These are phyloP conservation scores for Blastobotrys illinoisensis DNA, from an alignment of 1,139 yeast species.

Conservation along the genomic window DNA sequence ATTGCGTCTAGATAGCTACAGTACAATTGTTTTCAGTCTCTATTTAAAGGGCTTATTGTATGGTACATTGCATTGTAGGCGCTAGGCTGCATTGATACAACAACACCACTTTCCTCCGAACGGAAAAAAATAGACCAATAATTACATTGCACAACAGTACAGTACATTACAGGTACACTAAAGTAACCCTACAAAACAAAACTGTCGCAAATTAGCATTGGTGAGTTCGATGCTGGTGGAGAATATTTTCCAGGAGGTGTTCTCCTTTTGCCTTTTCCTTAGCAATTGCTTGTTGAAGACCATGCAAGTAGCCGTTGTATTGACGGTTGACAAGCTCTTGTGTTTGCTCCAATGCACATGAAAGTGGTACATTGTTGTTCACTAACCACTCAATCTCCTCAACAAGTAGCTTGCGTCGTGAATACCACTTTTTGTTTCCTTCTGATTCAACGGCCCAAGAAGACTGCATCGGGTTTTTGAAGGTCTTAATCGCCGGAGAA, in stretches of 20 bases:
- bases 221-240: not conserved
- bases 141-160: too few relatives aligned
- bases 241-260: not conserved
- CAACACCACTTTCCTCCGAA: too few relatives aligned
- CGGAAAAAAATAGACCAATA: too few relatives aligned
- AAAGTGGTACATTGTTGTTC: not conserved
- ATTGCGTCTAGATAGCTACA: too few relatives aligned
- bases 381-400: not conserved
- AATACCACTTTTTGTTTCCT: not conserved
- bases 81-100: too few relatives aligned
- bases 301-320: not conserved
- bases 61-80: too few relatives aligned
- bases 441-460: not conserved
- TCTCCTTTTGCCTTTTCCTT: not conserved
- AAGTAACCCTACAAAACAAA: too few relatives aligned
- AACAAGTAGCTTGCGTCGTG: not conserved
- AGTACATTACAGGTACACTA: too few relatives aligned
- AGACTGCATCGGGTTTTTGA: not conserved
- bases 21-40: too few relatives aligned
- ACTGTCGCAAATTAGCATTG: too few relatives aligned
- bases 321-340: not conserved
- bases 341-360: not conserved
- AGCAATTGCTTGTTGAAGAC: not conserved
- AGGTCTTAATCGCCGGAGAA: not conserved
- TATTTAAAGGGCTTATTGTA: too few relatives aligned